These are phyloP conservation scores for Mycoemilia scoparia DNA, from an alignment of 192 early-diverging fungal species.

Conservation along the genomic window DNA sequence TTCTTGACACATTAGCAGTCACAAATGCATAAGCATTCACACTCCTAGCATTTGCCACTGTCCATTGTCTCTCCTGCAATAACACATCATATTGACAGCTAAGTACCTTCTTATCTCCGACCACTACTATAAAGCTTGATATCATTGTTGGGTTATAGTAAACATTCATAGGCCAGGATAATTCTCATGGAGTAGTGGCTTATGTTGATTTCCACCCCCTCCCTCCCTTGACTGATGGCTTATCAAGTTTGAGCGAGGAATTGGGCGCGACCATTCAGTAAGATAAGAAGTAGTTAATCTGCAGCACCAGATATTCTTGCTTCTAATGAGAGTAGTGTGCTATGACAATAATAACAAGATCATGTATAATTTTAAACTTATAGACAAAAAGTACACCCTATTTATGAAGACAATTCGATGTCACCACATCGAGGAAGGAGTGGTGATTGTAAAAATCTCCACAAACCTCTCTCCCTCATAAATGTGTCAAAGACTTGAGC, in stretches of 20 bases:
- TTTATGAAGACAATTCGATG: slow-evolving; percentile 89
- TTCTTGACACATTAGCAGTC: no score
- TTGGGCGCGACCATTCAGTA: slow-evolving; percentile 24
- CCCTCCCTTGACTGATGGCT: slow-evolving; percentile 22
- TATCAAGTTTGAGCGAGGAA: slow-evolving; percentile 20
- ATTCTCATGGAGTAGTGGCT: slow-evolving; percentile 24
- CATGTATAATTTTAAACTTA: not conserved
- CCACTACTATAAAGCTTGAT: no score
- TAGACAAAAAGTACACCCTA: slow-evolving; percentile 72
- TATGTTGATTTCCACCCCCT: slow-evolving; percentile 25
- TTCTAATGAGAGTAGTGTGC: not conserved
- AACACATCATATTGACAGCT: no score
- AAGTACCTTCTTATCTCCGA: no score
- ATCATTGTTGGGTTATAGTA: no score
- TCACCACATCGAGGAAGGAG: slow-evolving; percentile 58
- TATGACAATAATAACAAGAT: not conserved
- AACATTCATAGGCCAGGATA: slow-evolving; percentile 25
- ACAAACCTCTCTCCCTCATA: slow-evolving; percentile 71
- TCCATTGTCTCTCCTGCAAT: no score
- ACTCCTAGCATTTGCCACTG: no score
- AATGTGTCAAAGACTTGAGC: slow-evolving; percentile 22
- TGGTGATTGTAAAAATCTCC: slow-evolving; percentile 82
- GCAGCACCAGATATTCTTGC: no score
- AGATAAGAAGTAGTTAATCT: slow-evolving; percentile 19
- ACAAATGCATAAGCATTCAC: no score